Conservation (phyloP, 75 land plant genomes). For the Ceratopteris richardii region DNA sequence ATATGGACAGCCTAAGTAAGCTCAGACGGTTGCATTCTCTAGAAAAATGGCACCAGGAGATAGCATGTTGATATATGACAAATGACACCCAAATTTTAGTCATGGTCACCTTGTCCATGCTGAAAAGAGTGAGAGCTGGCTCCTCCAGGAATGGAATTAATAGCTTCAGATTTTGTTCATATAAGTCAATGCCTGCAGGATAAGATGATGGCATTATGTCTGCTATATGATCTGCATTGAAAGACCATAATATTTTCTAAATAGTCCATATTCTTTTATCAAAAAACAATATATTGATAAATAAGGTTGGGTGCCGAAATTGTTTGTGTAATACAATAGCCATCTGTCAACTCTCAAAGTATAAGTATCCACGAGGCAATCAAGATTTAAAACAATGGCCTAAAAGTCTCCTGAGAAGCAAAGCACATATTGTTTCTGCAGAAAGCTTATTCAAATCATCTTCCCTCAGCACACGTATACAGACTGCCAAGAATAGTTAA, state of each 20-base stretch:
- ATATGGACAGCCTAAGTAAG: neutral
- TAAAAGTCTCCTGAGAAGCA: too few relatives aligned
- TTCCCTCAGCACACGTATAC: too few relatives aligned
- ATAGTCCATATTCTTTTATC: neutral
- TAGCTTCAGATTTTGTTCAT: slow-evolving; percentile 64
- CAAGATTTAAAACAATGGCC: too few relatives aligned
- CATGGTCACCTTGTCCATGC: slow-evolving; percentile 82
- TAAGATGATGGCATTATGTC: too few relatives aligned
- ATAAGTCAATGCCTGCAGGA: slow-evolving; percentile 57
- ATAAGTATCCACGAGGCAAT: too few relatives aligned
- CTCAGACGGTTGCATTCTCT: neutral
- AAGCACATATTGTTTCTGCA: too few relatives aligned
- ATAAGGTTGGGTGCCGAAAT: too few relatives aligned
- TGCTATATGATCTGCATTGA: too few relatives aligned
- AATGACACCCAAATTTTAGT: slow-evolving; percentile 9
- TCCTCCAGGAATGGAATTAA: slow-evolving; percentile 79
- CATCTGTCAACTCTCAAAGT: too few relatives aligned
- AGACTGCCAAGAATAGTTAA: too few relatives aligned
- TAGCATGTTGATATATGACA: neutral
- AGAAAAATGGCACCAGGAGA: neutral
- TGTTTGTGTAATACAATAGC: too few relatives aligned
- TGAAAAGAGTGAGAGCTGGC: slow-evolving; percentile 49
- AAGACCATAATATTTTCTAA: neutral
- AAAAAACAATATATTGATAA: neutral
- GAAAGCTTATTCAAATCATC: too few relatives aligned